These are phyloP conservation scores for Pezicula rhizophila DNA, from an alignment of 2,329 filamentous ascomycete species.

Conservation along the genomic window DNA sequence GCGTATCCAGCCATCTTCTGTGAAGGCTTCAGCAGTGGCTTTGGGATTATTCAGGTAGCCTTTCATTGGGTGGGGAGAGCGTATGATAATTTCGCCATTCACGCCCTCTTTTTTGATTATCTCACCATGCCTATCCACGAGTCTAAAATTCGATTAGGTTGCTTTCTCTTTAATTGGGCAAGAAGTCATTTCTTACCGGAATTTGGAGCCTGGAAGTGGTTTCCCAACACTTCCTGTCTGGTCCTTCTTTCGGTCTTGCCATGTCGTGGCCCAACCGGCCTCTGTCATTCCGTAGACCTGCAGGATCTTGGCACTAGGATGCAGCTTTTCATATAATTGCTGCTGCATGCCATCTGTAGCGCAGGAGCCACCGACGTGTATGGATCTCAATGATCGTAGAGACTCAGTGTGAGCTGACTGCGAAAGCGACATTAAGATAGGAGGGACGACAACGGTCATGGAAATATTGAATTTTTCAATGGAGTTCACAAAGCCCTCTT, in stretches of 20 bases:
- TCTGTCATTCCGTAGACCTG: conserved; percentile 50
- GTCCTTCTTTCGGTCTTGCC: conserved; percentile 27
- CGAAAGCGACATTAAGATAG: conserved; percentile 64
- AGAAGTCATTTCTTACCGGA: conserved; percentile 5
- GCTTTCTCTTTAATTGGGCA: conserved; percentile 22
- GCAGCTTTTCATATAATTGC: conserved; percentile 33
- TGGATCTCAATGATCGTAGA: conserved; percentile 35
- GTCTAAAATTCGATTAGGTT: conserved; percentile 16
- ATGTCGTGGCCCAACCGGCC: conserved; percentile 30
- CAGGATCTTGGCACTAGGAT: conserved; percentile 32
- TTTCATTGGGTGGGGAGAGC: conserved; percentile 27
- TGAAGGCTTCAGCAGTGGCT: conserved; percentile 24
- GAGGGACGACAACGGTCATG: conserved; percentile 61
- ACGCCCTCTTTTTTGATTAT: conserved; percentile 15
- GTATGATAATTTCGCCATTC: conserved; percentile 13
- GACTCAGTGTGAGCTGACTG: conserved; percentile 45
- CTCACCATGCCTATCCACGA: conserved; percentile 5
- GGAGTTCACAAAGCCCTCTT: conserved; percentile 61
- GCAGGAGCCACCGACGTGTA: conserved; percentile 42
- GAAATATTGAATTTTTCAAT: conserved; percentile 65
- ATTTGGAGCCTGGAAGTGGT: conserved; percentile 29
- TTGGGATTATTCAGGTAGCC: conserved; percentile 31
- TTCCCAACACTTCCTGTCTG: conserved; percentile 38
- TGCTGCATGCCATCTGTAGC: conserved; percentile 34
- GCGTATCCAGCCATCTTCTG: conserved; percentile 28